Evolutionary conservation across 2,329 filamentous ascomycete genomes (phyloP).

Genomic region (Plectosphaerella sp.): DNA sequence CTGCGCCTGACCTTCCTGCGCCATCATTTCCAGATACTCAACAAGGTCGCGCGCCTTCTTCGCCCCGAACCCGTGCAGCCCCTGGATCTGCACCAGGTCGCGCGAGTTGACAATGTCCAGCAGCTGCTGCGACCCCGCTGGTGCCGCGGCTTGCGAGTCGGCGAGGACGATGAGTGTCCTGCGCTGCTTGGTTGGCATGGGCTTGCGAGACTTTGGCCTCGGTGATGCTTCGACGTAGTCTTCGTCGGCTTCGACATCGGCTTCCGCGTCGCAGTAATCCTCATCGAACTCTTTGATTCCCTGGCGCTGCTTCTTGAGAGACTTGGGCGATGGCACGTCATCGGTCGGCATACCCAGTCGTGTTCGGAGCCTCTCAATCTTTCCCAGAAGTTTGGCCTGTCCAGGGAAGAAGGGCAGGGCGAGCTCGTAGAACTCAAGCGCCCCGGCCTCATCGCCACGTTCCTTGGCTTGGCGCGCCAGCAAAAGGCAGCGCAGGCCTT

Average conservation of each 20-base stretch:
- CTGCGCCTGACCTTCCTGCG: constrained; percentile 32
- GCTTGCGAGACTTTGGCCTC: constrained; percentile 23
- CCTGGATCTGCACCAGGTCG: constrained; percentile 59
- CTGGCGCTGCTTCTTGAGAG: constrained; percentile 15
- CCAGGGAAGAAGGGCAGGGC: constrained; percentile 82
- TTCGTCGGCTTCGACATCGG: constrained; percentile 37
- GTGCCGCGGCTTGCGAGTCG: neutral
- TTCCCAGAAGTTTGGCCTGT: constrained; percentile 70
- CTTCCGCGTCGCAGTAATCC: constrained; percentile 34
- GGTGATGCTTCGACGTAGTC: constrained; percentile 20
- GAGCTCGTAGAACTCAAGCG: constrained; percentile 80
- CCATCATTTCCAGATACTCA: constrained; percentile 45
- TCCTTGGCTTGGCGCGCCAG: constrained; percentile 90
- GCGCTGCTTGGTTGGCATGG: constrained; percentile 16
- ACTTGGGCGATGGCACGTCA: neutral
- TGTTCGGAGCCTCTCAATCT: constrained; percentile 59
- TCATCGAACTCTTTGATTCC: constrained; percentile 30
- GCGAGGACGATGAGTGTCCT: neutral
- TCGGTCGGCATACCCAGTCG: constrained; percentile 35
- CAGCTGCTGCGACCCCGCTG: constrained; percentile 57
- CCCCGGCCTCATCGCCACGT: constrained; percentile 70
- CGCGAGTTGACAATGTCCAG: constrained; percentile 71
- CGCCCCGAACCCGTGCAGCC: constrained; percentile 65
- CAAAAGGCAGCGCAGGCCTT: constrained; percentile 81
- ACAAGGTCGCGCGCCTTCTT: constrained; percentile 65